These are phyloP conservation scores for Lophiostoma macrostomum DNA, from an alignment of 495 filamentous ascomycete species.

Conservation along the genomic window DNA sequence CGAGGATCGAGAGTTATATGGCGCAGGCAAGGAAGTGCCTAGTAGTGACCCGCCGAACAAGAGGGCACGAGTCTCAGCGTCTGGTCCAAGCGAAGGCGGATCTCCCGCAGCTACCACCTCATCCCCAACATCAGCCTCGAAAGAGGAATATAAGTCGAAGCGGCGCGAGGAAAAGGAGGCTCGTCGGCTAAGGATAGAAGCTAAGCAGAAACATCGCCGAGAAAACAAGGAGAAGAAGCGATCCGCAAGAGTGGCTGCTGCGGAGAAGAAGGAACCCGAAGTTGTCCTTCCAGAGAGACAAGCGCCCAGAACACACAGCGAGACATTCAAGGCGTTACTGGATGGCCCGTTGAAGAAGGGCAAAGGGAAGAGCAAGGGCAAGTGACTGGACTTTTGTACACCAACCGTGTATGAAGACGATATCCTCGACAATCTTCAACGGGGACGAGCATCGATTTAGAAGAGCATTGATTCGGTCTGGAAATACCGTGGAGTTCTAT, in stretches of 20 bases:
- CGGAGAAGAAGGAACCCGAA: slow-evolving; percentile 4
- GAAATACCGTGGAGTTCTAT: too few relatives aligned
- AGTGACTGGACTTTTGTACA: neutral
- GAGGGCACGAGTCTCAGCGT: too few relatives aligned
- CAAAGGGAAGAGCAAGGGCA: slow-evolving; percentile 3
- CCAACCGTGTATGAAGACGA: too few relatives aligned
- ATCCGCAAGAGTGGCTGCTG: neutral
- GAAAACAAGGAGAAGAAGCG: neutral
- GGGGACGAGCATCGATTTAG: too few relatives aligned
- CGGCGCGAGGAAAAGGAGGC: neutral
- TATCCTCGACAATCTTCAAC: too few relatives aligned
- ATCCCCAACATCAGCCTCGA: neutral
- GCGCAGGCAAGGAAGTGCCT: too few relatives aligned
- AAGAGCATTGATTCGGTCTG: too few relatives aligned
- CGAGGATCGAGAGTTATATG: too few relatives aligned
- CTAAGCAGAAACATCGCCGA: neutral
- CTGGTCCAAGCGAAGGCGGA: too few relatives aligned
- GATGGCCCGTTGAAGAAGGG: slow-evolving; percentile 3
- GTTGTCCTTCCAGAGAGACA: slow-evolving; percentile 5
- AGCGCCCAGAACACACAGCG: slow-evolving; percentile 16
- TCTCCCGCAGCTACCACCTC: neutral
- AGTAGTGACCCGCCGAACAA: too few relatives aligned
- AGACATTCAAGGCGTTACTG: slow-evolving; percentile 22
- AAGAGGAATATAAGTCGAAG: neutral
- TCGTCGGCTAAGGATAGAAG: neutral